Evolutionary conservation across 2,329 filamentous ascomycete genomes (phyloP).

Genomic region (Beauveria scarabaeidicola): DNA sequence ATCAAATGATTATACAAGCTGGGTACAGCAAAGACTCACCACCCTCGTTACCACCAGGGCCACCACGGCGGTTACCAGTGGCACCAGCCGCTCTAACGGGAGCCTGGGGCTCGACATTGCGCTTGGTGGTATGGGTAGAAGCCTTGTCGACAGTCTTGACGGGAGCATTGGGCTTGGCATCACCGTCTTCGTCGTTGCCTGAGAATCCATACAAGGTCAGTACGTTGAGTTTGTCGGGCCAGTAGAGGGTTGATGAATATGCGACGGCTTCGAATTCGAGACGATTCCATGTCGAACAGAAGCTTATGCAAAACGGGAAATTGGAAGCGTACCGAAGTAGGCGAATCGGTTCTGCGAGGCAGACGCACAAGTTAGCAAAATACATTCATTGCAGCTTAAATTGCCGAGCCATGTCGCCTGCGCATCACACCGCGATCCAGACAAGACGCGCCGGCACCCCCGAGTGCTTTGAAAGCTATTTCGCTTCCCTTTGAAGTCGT

Average conservation of each 20-base stretch:
- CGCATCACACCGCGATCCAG: neutral
- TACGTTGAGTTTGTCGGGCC: neutral
- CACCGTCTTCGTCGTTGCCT: conserved; percentile 55
- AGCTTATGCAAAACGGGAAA: conserved; percentile 14
- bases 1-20: neutral
- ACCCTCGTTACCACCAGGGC: conserved; percentile 70
- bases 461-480: neutral
- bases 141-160: conserved; percentile 87
- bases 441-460: neutral
- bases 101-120: conserved; percentile 71
- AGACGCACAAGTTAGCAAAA: conserved; percentile 14
- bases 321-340: conserved; percentile 73
- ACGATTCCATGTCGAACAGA: conserved; percentile 13
- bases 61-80: conserved; percentile 43
- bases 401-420: neutral
- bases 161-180: conserved; percentile 69
- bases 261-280: neutral
- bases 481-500: neutral
- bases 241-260: neutral
- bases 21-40: conserved; percentile 48
- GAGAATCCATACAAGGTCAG: conserved; percentile 8
- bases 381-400: neutral
- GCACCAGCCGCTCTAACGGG: conserved; percentile 39
- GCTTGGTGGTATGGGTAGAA: conserved; percentile 66
- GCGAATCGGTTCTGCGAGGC: conserved; percentile 80